Base-by-base conservation (phyloP, 768 basidiomycete genomes). In the Lyophyllum semitale region DNA sequence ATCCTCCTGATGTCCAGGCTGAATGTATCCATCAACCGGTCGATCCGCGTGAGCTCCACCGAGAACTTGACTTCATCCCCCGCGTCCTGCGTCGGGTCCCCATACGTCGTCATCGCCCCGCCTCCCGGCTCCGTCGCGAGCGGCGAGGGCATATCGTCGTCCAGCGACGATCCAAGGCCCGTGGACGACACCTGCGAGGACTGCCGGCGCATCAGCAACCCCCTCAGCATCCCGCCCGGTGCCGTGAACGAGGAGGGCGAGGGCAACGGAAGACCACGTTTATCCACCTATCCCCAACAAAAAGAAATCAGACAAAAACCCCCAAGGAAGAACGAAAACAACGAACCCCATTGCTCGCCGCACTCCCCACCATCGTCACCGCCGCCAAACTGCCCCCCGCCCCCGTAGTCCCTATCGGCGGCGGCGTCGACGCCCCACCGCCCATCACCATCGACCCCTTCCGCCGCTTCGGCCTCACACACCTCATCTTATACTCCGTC, bases 1-100 rank as follows among this genome's bases (percentile, higher is more conserved):
- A 98, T 68, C 60, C 97, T 76, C 65, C 95, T 84, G 67, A 98
- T 88, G 73, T 98, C 95, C 63, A 98, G 78, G 71, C 89, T 89
- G 71, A 89, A 95, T 42, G 95, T 91, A 67, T 93, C 92, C 61
- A 88, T 91, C 64, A 98, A 79, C 59, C 93, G 84, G 70, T 93
- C 89, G 64, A 99, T 78, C 63, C 91, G 77, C 44, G 96, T 98
- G 59, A 99, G 73, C 76, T 99, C 97, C 58, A 98, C 89, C 12
- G 87, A 92, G 78, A 98, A 98, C 62, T 92, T 85, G 62, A 99
- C 93, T 84, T 98, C 97, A 63, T 96, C 96, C 27, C 94, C 94
- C 18, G 84, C 84, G 66, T 98, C 97, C 62, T 90, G 83, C 4
- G 78, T 67, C n/a, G 75, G 62, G 53, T 91, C 91, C 13, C 95